Base-by-base conservation (phyloP, 2,329 filamentous ascomycete species). In the Pseudogymnoascus sp. region DNA sequence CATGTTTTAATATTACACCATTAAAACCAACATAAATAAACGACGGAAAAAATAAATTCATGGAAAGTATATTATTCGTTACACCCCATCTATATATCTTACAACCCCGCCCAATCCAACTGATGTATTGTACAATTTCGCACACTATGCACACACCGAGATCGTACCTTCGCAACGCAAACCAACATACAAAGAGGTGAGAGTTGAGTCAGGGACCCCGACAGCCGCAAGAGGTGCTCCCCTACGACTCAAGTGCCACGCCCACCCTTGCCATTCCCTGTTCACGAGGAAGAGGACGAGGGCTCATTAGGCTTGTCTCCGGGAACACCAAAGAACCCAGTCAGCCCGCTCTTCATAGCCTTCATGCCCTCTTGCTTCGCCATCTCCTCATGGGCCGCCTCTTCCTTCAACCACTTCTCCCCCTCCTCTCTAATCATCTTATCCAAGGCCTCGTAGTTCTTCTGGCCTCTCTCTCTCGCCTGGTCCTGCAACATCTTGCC, bases 401-500 rank as follows among this genome's bases (percentile, higher is more conserved):
- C 92, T 75, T 97, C 93, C 79, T 92, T 92, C 68, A 99, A 80
- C 90, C 92, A 97, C 78, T 93, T 91, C 74, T 93, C 91, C 60
- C 92, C 94, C 72, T 97, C 94, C 75, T 95, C 89, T 55, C 88
- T 83, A 69, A 99, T 96, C 78, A 96, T 89, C 76, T 87, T 87
- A 75, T 97, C 93, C 65, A 97, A 82, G 68, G 87, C 77, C 79
- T 96, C 85, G 76, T 97, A 99, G 75, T 92, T 89, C 74, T 88
- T 87, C 77, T 92, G 89, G 35, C 94, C 94, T 59, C 92, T 84
- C 77, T 99, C 94, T 59, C 94, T 87, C 59, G 94, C 92, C 74
- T 96, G 87, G 72, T 99, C 94, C 76, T 92, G 92, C 67, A 97
- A 80, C 90, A 97, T 97, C 83, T 97, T 99, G 69, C 93, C 94